Conservation (phyloP, 2,329 filamentous ascomycete species). For the Aspergillus puulaauensis region DNA sequence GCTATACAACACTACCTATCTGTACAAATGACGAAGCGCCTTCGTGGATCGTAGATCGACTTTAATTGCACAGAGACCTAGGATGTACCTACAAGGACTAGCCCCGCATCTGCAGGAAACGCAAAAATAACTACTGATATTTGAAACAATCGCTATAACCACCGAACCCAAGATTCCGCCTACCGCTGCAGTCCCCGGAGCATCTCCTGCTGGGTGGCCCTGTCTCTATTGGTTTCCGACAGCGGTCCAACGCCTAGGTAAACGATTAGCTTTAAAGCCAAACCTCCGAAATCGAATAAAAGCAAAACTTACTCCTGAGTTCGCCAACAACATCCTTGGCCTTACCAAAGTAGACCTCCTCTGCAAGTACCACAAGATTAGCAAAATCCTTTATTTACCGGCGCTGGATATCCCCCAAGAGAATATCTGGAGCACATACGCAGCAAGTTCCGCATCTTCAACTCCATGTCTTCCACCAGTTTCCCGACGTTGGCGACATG, state of each 20-base stretch:
- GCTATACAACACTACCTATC: background rate
- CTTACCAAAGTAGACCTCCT: slow-evolving; percentile 99
- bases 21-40: background rate
- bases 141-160: slow-evolving; percentile 1
- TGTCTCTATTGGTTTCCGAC: slow-evolving; percentile 80
- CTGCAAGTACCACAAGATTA: slow-evolving; percentile 31
- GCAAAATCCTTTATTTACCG: slow-evolving; percentile 1
- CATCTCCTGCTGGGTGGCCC: slow-evolving; percentile 83
- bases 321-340: slow-evolving; percentile 98
- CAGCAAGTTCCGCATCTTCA: slow-evolving; percentile 97
- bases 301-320: slow-evolving; percentile 66
- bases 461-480: slow-evolving; percentile 98
- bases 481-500: slow-evolving; percentile 95
- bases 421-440: slow-evolving; percentile 45
- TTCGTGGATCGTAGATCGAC: background rate
- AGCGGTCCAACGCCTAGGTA: slow-evolving; percentile 65
- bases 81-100: slow-evolving; percentile 17
- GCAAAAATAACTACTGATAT: background rate
- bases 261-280: slow-evolving; percentile 13
- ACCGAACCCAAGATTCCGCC: slow-evolving; percentile 5
- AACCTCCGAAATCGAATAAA: background rate
- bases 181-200: slow-evolving; percentile 61
- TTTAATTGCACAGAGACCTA: slow-evolving; percentile 17
- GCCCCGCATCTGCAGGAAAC: background rate
- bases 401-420: background rate